Evolutionary conservation across 495 filamentous ascomycete species (phyloP), one percentile per base, ranked within the genome.

Genomic region (Cercophora newfieldiana): DNA sequence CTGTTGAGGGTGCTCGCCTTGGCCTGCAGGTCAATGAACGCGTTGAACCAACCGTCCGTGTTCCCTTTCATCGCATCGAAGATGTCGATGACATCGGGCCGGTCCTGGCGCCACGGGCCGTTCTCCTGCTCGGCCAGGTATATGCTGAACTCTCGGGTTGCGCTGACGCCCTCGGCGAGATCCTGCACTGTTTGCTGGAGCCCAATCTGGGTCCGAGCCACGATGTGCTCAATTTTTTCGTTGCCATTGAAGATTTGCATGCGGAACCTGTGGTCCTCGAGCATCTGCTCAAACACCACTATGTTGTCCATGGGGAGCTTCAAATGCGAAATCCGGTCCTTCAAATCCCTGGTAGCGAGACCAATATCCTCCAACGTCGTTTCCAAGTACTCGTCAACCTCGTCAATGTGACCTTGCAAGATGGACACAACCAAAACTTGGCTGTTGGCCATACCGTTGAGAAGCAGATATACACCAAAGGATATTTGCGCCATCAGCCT

Each of bases 401-500:
- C 96, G 73, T 97, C 88, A 53, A 99, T 94, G 76, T 99, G 95
- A 21, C 83, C 87, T 73, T 97, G 92, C 53, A 99, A 85, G 55
- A 98, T 98, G 53, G 86, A 88, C 68, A 97, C 87, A 18, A 97
- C 94, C 66, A 93, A 88, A 19, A 86, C 82, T 48, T 97, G 90
- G 64, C 91, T 94, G 77, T 92, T 97, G 19, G 95, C 94, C 67
- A 96, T 85, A 55, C 87, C 86, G 69, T 94, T 89, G 33, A 94
- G 88, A 31, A 99, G 80, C 14, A 99, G 83, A 78, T 97, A 91
- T 30, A 98, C 87, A 28, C 96, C 95, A 74, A 97, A 99, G 0
- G 90, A 89, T 70, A 97, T 94, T 72, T 99, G 95, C 7, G 95
- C 89, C 71, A 94, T 85, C 59, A 98, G 83, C 78, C 97, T 96